Evolutionary conservation across 2,329 filamentous ascomycete species (phyloP).

Genomic region (Xylaria sp.): DNA sequence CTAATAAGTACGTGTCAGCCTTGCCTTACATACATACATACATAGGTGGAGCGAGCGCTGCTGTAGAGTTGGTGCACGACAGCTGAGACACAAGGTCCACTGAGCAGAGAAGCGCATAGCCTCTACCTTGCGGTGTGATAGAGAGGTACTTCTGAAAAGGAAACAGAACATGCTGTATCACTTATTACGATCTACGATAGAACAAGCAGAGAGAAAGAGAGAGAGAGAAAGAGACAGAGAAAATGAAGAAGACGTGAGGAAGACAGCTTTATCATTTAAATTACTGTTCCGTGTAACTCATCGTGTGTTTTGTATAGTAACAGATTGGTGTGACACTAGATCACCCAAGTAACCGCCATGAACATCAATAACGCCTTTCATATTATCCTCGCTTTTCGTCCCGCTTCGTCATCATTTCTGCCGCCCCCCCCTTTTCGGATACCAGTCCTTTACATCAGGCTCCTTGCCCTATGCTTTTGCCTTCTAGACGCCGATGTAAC

Average conservation of each 20-base stretch:
- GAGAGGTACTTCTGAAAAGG: too few species aligned
- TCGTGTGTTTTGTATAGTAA: not conserved
- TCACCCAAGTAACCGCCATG: too few species aligned
- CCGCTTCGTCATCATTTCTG: not conserved
- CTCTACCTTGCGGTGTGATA: too few species aligned
- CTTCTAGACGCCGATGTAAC: not conserved
- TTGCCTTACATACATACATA: too few species aligned
- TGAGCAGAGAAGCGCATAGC: too few species aligned
- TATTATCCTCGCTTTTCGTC: not conserved
- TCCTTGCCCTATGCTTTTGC: not conserved
- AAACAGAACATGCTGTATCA: too few species aligned
- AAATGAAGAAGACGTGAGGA: not conserved
- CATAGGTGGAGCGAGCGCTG: too few species aligned
- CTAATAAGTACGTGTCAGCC: too few species aligned
- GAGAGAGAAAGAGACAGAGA: not conserved
- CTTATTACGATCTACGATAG: too few species aligned
- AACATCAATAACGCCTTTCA: not conserved
- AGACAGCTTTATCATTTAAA: not conserved
- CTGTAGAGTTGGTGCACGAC: too few species aligned
- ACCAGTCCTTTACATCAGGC: not conserved
- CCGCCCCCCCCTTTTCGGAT: not conserved
- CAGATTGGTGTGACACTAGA: not conserved
- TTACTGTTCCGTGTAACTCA: constrained; percentile 10
- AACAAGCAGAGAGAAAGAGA: too few species aligned
- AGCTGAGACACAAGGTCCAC: too few species aligned